A percentile compares a stretch with the other conserved stretches of the same genome.
Conservation (phyloP, 176 grass and related monocot genomes). For the Carex kokanica region DNA sequence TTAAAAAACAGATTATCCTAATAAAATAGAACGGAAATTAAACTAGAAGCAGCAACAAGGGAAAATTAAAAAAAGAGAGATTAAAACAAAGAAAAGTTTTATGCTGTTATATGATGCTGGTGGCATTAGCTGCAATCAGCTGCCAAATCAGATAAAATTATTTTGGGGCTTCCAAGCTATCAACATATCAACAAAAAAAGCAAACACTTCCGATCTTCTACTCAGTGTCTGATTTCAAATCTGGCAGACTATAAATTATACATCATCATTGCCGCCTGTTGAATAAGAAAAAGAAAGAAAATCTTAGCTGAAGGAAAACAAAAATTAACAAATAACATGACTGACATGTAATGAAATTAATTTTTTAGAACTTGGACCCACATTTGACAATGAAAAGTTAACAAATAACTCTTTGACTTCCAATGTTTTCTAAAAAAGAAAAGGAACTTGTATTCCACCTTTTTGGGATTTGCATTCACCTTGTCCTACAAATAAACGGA, state of each 20-base stretch:
- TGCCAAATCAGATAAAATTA: not conserved
- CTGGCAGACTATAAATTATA: slow-evolving; percentile 30
- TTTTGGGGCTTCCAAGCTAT: not conserved
- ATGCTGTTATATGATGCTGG: not conserved
- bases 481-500: slow-evolving; percentile 26
- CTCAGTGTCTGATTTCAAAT: not conserved
- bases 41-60: not conserved
- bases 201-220: not conserved
- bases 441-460: slow-evolving; percentile 45
- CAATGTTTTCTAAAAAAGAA: not conserved
- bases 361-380: not conserved
- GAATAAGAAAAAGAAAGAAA: slow-evolving; percentile 21
- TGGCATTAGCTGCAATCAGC: not conserved
- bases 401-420: not conserved
- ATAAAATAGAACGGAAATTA: not conserved
- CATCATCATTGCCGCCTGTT: slow-evolving; percentile 40
- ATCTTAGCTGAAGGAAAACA: not conserved
- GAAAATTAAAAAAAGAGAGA: too few species aligned
- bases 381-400: not conserved
- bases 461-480: slow-evolving; percentile 46
- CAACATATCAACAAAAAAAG: slow-evolving; percentile 10
- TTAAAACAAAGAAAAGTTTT: not conserved
- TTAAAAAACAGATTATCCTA: not conserved
- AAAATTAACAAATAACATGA: not conserved
- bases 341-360: not conserved